Percentiles rank a stretch among this genome's conserved stretches.
Evolutionary conservation across 2,329 filamentous ascomycete genomes (phyloP).

Genomic region (Colletotrichum sp.): DNA sequence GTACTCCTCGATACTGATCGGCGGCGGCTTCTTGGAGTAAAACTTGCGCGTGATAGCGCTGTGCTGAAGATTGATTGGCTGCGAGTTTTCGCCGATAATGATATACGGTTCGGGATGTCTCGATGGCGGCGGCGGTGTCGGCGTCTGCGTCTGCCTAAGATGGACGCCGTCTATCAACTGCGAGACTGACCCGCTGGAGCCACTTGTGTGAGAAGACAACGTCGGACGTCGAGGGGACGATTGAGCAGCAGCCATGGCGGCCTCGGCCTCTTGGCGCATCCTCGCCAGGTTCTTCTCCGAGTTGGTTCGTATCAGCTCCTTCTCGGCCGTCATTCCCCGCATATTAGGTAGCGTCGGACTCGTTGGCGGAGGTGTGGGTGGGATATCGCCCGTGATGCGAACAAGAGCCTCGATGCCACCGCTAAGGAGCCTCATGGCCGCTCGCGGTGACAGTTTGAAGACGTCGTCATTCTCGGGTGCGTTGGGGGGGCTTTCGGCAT

Average conservation of each 20-base stretch:
- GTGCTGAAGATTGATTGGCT: slow-evolving; percentile 79
- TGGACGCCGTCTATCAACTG: slow-evolving; percentile 19
- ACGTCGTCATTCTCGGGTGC: slow-evolving; percentile 63
- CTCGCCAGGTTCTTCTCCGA: slow-evolving; percentile 59
- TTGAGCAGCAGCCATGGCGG: not conserved
- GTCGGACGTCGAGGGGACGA: not conserved
- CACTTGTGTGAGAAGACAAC: slow-evolving; percentile 23
- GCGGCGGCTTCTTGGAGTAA: slow-evolving; percentile 86
- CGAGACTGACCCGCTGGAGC: not conserved
- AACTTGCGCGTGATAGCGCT: slow-evolving; percentile 90
- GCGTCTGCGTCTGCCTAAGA: slow-evolving; percentile 31
- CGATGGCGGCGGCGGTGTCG: slow-evolving; percentile 33
- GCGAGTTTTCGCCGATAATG: slow-evolving; percentile 71
- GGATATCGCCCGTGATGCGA: slow-evolving; percentile 76
- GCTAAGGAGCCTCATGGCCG: slow-evolving; percentile 81
- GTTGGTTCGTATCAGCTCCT: slow-evolving; percentile 63
- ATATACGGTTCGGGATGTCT: slow-evolving; percentile 55
- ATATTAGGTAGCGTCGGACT: slow-evolving; percentile 69
- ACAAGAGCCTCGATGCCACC: slow-evolving; percentile 74
- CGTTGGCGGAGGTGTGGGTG: slow-evolving; percentile 76
- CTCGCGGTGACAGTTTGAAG: slow-evolving; percentile 72
- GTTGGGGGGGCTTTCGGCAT: slow-evolving; percentile 28
- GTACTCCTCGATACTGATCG: slow-evolving; percentile 84
- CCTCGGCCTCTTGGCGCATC: slow-evolving; percentile 46
- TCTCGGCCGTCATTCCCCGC: slow-evolving; percentile 67